Evolutionary conservation across 1,284 basidiomycete species (phyloP), one percentile per base, ranked within the genome.

Genomic region (Ustanciosporium gigantosporum): DNA sequence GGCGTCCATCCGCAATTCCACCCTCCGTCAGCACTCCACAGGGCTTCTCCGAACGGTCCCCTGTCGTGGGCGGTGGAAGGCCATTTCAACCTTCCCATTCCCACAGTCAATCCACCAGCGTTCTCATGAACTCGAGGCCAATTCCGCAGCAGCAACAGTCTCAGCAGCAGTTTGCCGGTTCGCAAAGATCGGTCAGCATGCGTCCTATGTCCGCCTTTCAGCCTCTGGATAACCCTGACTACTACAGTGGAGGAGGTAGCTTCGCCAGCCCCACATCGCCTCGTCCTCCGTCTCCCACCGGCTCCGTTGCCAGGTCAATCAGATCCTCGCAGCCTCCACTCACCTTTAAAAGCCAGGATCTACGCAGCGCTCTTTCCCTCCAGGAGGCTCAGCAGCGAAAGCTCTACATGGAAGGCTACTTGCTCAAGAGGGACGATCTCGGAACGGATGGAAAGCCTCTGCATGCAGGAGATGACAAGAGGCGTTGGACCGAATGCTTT

Each of bases 401-500:
- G 50, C 57, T 74, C 32, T 77, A 77, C 62, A 77, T 77, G 74
- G 73, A 77, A 46, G 74, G 74, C 32, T 77, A 77, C 27, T 67
- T 77, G 19, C 67, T 68, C 41, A 57, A 69, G 25, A 58, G 72
- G 27, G 72, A 74, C 41, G 70, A 72, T n/a, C 61, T 70, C 22
- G 52, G 41, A 20, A 59, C 74, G 19, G 71, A 77, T 39, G 74
- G 74, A 8, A 74, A 70, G 41, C 66, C 74, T 1, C 52, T 73
- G 15, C 60, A 70, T 42, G 49, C 59, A 22, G 43, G 49, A 16
- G 72, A 76, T 39, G 61, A 59, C 5, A 69, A 68, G 46, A 51
- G 56, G 21, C 40, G 58, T 6, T 77, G 74, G 74, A 53, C 66
- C 40, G 61, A 76, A 35, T 77, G 74, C 60, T 77, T 94, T 8